phyloP scores from a whole-genome alignment of 768 basidiomycete species.

The Boletus huronensis region DNA sequence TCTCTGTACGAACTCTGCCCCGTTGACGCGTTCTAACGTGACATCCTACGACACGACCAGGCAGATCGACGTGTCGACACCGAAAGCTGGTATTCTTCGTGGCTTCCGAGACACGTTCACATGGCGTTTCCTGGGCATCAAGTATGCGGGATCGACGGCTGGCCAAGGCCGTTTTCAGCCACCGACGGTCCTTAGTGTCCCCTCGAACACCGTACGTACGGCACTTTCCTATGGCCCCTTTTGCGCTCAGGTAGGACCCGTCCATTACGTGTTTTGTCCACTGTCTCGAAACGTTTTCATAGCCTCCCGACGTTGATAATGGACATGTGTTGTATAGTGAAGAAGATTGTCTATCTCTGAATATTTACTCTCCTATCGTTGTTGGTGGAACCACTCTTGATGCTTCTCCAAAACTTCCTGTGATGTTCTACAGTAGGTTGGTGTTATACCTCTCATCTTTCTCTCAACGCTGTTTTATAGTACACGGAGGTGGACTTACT shows the following conservation, averaged over 20 bases:
- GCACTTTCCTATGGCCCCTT: conserved; percentile 14
- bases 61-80: conserved; percentile 14
- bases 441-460: not conserved
- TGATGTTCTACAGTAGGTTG: conserved; percentile 19
- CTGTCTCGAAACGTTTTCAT: not conserved
- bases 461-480: not conserved
- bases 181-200: conserved; percentile 8
- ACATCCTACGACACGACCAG: conserved; percentile 12
- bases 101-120: conserved; percentile 21
- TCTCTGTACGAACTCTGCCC: conserved; percentile 22
- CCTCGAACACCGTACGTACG: not conserved
- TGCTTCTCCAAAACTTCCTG: conserved; percentile 11
- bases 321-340: conserved; percentile 3
- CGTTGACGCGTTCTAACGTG: conserved; percentile 20
- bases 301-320: conserved; percentile 17
- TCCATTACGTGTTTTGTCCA: not conserved
- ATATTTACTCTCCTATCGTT: conserved; percentile 16
- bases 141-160: conserved; percentile 7
- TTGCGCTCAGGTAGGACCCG: conserved; percentile 16
- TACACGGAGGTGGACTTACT: conserved; percentile 20
- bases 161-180: conserved; percentile 12
- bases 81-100: conserved; percentile 14
- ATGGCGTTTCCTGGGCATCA: conserved; percentile 18
- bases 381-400: not conserved
- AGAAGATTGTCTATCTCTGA: conserved; percentile 22